Evolutionary conservation across 768 basidiomycete genomes (phyloP), one percentile per base, ranked within the genome.

Genomic region (Podaxis sp.): DNA sequence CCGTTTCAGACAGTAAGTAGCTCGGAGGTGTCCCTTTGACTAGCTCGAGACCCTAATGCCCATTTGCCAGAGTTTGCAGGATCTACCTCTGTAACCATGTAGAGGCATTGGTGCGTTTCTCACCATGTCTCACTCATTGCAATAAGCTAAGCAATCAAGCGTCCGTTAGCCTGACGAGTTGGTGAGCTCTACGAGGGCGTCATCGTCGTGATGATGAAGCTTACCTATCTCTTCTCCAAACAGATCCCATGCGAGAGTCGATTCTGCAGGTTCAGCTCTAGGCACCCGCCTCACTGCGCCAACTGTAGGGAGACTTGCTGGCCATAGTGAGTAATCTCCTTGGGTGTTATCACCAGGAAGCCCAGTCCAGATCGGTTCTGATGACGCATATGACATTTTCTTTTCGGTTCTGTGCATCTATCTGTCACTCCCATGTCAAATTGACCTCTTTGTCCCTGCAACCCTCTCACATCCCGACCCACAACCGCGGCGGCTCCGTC

Each of bases 191-290:
- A 9, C 8, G 33, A 33, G 8, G 33, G 33, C 33, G 29, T 13
- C n/a, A 55, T 12, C 43, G 25, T 74, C 76, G 46, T 65, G 63
- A 3, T 37, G 19, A 2, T 11, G 5, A 7, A 29, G 67, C 56
- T 22, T 25, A n/a, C 29, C 17, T 19, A 50, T 40, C 68, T 66
- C 36, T 71, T 51, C 24, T 51, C 19, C n/a, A 25, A n/a, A 41
- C 69, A 86, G 85, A 71, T 85, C 47, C 63, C 68, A 43, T 86
- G 85, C 70, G 74, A 78, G 11, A 75, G 70, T 59, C 64, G 65
- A 36, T 74, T 73, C 50, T 88, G 87, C 72, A 83, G 74, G 61
- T 85, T 86, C 67, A 86, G 85, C 55, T 78, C 84, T 0, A 75
- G 71, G 57, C 86, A 87, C 64, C 81, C 82, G 0, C 61, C 61